Base-by-base conservation (phyloP, 768 basidiomycete genomes). In the Chalciporus pseudorubinellus region DNA sequence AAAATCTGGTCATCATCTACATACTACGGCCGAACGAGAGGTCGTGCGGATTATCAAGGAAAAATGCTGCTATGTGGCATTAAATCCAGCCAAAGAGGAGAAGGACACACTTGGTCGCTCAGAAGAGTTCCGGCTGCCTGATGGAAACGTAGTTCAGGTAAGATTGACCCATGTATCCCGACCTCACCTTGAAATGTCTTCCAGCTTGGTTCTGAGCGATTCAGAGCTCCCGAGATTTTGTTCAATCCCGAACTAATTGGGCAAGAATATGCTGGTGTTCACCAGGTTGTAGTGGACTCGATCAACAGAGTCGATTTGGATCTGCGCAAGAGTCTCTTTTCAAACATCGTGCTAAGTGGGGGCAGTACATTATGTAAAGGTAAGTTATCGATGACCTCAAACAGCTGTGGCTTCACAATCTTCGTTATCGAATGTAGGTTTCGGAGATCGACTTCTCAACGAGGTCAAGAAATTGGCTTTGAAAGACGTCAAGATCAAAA, bases 211-310 rank as follows among this genome's bases (percentile, higher is more conserved):
- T 75, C 88, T 45, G 97, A 98, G 72, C 85, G 95, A 50, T 98
- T 95, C 78, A 84, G 93, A 59, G 97, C 97, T 11, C 94, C 97
- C 28, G 97, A 99, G 68, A 92, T 98, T 51, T 73, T 99, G 46
- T 99, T 99, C 77, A 95, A 97, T 66, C 97, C 97, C 24, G 95
- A 98, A 69, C 73, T 98, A 44, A 88, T 98, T 59, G 97, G 97
- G 7, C 86, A 91, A 60, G 97, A 99, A 71, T 94, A 95, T 63
- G 87, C 92, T 21, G 97, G 97, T 46, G 93, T 98, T 11, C 97
- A 98, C 70, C 95, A 99, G 70, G 92, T 98, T 33, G 89, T 98
- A 12, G 92, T 98, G n/a, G 94, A 99, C 73, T 95, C 95, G 8
- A 98, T 98, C 68, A 92, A 87, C 70, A 80, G 94, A 39, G 93